These are phyloP conservation scores for Thymus quinquecostatus DNA, from an alignment of 257 asterid species.

Conservation along the genomic window DNA sequence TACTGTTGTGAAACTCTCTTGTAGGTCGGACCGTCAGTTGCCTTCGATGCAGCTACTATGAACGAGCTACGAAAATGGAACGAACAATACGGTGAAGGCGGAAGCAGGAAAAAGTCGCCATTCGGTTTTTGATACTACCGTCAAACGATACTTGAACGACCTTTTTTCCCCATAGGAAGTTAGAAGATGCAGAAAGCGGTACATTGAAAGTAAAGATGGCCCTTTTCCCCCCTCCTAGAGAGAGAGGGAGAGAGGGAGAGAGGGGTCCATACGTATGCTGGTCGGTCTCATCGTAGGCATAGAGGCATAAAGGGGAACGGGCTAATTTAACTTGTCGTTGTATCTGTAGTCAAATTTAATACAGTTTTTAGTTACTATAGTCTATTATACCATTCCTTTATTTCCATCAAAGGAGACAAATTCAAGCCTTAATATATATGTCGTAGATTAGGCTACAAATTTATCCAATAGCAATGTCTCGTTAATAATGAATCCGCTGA, in stretches of 20 bases:
- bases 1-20: constrained; percentile 13
- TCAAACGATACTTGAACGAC: constrained; percentile 19
- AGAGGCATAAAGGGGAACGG: constrained; percentile 22
- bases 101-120: constrained; percentile 87
- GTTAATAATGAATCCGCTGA: no score
- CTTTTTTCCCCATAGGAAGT: constrained; percentile 16
- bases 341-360: constrained; percentile 23
- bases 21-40: constrained; percentile 98
- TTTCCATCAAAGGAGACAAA: no score
- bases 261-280: constrained; percentile 21
- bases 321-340: constrained; percentile 32
- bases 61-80: constrained; percentile 96
- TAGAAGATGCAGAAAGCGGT: constrained; percentile 28
- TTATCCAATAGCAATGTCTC: no score
- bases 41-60: constrained; percentile 94
- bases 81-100: constrained; percentile 97
- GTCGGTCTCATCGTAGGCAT: constrained; percentile 31
- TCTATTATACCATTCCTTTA: background rate
- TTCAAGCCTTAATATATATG: no score
- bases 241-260: constrained; percentile 25
- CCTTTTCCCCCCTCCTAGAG: constrained; percentile 2
- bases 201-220: constrained; percentile 27
- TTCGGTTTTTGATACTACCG: constrained; percentile 68
- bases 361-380: no score
- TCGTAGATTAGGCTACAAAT: no score